Percentiles rank a stretch among this genome's conserved stretches.
These are phyloP conservation scores for Solanum appendiculatum DNA, from an alignment of 257 asterid species.

Conservation along the genomic window DNA sequence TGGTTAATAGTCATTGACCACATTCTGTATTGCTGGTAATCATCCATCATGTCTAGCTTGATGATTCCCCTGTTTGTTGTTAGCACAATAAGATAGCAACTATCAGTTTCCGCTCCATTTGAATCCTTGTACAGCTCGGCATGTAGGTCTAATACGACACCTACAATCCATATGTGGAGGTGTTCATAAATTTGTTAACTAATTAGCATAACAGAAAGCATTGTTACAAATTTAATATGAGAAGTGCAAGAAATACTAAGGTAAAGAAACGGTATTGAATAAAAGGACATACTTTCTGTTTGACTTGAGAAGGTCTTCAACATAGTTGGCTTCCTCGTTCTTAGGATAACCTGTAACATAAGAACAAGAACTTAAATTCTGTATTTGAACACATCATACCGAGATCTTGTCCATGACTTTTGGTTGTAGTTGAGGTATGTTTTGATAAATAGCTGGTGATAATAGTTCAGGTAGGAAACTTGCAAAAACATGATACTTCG, in stretches of 20 bases:
- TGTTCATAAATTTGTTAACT: background rate
- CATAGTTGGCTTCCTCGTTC: conserved; percentile 51
- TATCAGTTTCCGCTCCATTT: conserved; percentile 36
- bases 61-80: conserved; percentile 54
- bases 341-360: conserved; percentile 56
- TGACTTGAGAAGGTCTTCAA: conserved; percentile 56
- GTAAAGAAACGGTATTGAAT: background rate
- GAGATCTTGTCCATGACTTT: background rate
- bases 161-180: conserved; percentile 13
- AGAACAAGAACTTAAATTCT: background rate
- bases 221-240: background rate
- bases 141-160: conserved; percentile 46
- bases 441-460: background rate
- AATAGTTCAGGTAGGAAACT: background rate
- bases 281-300: conserved; percentile 49
- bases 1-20: conserved; percentile 80
- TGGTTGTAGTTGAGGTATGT: background rate
- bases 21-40: conserved; percentile 42
- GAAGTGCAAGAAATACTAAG: background rate
- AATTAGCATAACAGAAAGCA: background rate
- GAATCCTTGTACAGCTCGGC: conserved; percentile 62
- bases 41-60: conserved; percentile 71
- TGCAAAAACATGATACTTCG: background rate
- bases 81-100: conserved; percentile 57
- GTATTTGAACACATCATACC: background rate